Base-by-base conservation (phyloP, 2,329 filamentous ascomycete genomes). In the Penicillium sp. region DNA sequence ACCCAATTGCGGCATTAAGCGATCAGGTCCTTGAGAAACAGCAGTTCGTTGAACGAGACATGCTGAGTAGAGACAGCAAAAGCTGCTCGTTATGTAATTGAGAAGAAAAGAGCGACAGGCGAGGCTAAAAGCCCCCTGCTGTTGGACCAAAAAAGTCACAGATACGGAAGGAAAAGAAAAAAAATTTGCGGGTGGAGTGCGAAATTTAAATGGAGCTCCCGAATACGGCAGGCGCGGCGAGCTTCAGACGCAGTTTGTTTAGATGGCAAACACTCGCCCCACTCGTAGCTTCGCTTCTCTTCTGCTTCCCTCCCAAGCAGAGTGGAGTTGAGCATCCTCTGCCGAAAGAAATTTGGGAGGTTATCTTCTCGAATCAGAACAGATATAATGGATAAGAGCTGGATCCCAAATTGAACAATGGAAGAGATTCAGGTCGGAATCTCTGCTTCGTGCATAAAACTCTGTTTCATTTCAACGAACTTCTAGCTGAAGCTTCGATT, bases 171-270 rank as follows among this genome's bases (percentile, higher is more conserved):
- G 19, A 54, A 19, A 51, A 57, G 55, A 56, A 56, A 61, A 64
- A 65, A 64, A 64, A 62, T 45, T 63, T 59, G 57, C 63, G 65
- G 59, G 65, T 60, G 61, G 61, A 61, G 58, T 56, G 51, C 61
- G 40, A 26, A 58, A 60, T 65, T 57, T 67, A 67, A 64, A 65
- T 16, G 46, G 46, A 37, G 46, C 46, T 38, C 19, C 53, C 43
- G 30, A 26, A 26, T 67, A 58, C 61, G 63, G 65, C 25, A 33
- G 57, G 40, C 55, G 52, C 33, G 52, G 22, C 19, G 42, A 55
- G 52, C 59, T 57, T 22, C 16, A 49, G 4, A 26, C 42, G 65
- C 58, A 62, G 65, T 67, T 67, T 65, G 64, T 54, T 55, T 58
- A 13, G 13, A 28, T 26, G 19, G 25, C 61, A 61, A 60, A 58